Evolutionary conservation across 768 basidiomycete genomes (phyloP).

Genomic region (Termitomyces eurrhizus): DNA sequence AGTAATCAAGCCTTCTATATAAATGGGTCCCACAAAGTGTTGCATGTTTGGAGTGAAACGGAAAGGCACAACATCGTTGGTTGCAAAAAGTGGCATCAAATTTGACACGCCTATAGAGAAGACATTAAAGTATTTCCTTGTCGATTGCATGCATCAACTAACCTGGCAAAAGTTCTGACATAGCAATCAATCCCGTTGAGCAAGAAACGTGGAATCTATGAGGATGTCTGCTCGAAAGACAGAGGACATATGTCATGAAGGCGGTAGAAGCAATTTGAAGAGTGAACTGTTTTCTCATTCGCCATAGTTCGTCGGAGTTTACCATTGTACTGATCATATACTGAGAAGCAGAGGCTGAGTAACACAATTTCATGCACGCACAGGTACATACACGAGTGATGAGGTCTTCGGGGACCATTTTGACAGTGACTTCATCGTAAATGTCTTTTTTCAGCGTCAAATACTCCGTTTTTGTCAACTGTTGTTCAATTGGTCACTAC

Average conservation of each 20-base stretch:
- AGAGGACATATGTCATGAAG: conserved; percentile 90
- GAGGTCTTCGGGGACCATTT: conserved; percentile 88
- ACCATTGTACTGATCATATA: conserved; percentile 90
- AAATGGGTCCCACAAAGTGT: conserved; percentile 82
- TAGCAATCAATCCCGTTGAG: conserved; percentile 85
- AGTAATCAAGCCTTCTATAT: conserved; percentile 86
- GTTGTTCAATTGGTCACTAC: conserved; percentile 1
- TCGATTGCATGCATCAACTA: conserved; percentile 14
- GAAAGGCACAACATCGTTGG: conserved; percentile 91
- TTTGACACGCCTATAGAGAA: conserved; percentile 34
- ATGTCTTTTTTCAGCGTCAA: conserved; percentile 76
- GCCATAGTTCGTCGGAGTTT: conserved; percentile 84
- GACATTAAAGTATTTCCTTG: not conserved
- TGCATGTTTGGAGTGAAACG: conserved; percentile 97
- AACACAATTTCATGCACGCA: not conserved
- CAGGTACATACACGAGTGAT: conserved; percentile 63
- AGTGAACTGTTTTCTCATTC: conserved; percentile 96
- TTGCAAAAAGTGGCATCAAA: conserved; percentile 59
- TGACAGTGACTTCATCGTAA: conserved; percentile 80
- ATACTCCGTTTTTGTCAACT: conserved; percentile 66
- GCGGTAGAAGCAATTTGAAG: conserved; percentile 82
- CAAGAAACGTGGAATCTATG: conserved; percentile 85
- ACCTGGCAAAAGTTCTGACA: conserved; percentile 92
- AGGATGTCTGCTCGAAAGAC: conserved; percentile 79
- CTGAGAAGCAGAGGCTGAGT: conserved; percentile 36